Base-by-base conservation (phyloP, 2,329 filamentous ascomycete genomes). In the Diaporthe vexans region DNA sequence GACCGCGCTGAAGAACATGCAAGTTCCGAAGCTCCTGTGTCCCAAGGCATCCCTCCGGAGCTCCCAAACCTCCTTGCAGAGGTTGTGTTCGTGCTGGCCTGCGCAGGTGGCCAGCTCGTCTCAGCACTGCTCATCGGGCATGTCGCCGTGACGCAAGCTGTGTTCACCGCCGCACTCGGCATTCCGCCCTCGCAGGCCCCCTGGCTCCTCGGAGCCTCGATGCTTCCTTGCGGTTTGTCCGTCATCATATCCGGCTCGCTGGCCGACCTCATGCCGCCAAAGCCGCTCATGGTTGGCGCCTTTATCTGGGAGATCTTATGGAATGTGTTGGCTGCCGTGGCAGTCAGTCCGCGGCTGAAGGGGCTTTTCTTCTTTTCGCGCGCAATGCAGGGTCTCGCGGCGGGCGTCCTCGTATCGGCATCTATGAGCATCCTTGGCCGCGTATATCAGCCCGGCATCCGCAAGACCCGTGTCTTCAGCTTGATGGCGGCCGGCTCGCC, bases 371-470 rank as follows among this genome's bases (percentile, higher is more conserved):
- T 56, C 52, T 3, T 56, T 4, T 1, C 58, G n/a, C 58, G 58
- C 5, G 58, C 58, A 15, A 63, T 63, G 58, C 58, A 63, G 58
- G 33, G 58, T 7, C 43, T 63, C 35, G 58, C 58, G n/a, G 58
- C 24, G 1, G 58, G 58, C 29, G 33, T 63, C 19, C 58, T 63
- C 24, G 58, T 63, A 13, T 63, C 58, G 13, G 43, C 58, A 13
- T 46, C 58, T 21, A 63, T 63, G 58, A 63, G 58, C 58, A 63
- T 63, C 29, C 58, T 63, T 24, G 58, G 58, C 11, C 58, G 58
- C 4, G 58, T 63, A 6, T 63, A 63, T 17, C 11, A n/a, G 11
- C 58, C 58, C 11, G 58, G 33, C 1, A 63, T 63, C 58, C 58
- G 58, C 24, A 63, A 63, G 58, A 63, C 58, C 11, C 58, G 58